Conservation (phyloP, 1,139 yeast species). For the Chernovozyma aurita region DNA sequence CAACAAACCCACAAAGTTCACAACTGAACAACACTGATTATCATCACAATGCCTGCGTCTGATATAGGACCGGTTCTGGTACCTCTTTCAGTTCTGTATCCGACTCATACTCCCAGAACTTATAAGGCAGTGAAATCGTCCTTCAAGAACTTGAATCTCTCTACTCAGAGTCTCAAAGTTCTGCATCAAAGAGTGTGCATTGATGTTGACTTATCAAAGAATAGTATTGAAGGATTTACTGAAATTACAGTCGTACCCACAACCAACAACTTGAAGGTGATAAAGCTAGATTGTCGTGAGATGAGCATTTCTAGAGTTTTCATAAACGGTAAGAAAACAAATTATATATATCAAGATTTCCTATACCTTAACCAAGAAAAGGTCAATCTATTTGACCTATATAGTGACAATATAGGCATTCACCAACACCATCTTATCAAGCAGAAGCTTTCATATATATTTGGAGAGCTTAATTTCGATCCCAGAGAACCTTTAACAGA, state of each 20-base stretch:
- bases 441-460: slow-evolving; percentile 58
- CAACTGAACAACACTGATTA: too few relatives aligned
- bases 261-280: slow-evolving; percentile 49
- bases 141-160: slow-evolving; percentile 19
- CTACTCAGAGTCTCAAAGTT: slow-evolving; percentile 44
- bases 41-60: not conserved
- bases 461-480: slow-evolving; percentile 46
- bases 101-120: slow-evolving; percentile 18
- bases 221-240: slow-evolving; percentile 64
- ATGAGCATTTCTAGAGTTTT: slow-evolving; percentile 58
- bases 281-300: slow-evolving; percentile 80
- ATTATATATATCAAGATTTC: slow-evolving; percentile 36
- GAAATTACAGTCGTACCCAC: slow-evolving; percentile 79
- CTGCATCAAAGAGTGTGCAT: slow-evolving; percentile 68
- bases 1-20: too few relatives aligned
- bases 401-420: slow-evolving; percentile 40
- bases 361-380: slow-evolving; percentile 31
- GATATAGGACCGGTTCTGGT: not conserved
- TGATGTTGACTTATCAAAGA: slow-evolving; percentile 59
- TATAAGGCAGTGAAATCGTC: slow-evolving; percentile 13
- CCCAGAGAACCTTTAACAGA: slow-evolving; percentile 18
- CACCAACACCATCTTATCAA: slow-evolving; percentile 64
- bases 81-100: slow-evolving; percentile 1
- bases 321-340: slow-evolving; percentile 46
- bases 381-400: slow-evolving; percentile 37